A percentile compares a stretch with the other conserved stretches of the same genome.
These are phyloP conservation scores for Eimeria maxima DNA, from an alignment of 169 alveolate genomes.

Conservation along the genomic window DNA sequence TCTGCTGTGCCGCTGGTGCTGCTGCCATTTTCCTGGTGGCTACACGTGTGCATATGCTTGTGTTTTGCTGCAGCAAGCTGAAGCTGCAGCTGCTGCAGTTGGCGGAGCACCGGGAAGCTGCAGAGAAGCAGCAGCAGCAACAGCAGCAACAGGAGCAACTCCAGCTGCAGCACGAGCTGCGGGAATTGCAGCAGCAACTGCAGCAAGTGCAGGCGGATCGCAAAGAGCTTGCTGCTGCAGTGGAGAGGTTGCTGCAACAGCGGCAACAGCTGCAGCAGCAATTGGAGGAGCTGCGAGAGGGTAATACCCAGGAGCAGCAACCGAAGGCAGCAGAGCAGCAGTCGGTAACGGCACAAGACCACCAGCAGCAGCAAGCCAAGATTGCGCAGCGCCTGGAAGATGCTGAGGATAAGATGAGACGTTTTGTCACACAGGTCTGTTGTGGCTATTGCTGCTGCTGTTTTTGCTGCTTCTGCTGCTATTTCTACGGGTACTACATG, in stretches of 20 bases:
- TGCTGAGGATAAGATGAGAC: slow-evolving; percentile 60
- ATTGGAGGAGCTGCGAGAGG: slow-evolving; percentile 23
- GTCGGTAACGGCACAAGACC: slow-evolving; percentile 1
- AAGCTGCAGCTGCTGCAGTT: slow-evolving; percentile 80
- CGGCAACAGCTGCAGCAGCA: slow-evolving; percentile 79
- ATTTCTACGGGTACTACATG: background rate
- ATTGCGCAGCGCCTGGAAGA: slow-evolving; percentile 29
- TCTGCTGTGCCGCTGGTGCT: background rate
- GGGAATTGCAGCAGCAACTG: slow-evolving; percentile 69
- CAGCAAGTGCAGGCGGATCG: slow-evolving; percentile 66
- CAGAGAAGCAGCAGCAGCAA: slow-evolving; percentile 74
- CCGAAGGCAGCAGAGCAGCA: slow-evolving; percentile 16
- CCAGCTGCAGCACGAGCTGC: slow-evolving; percentile 72
- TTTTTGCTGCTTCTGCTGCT: background rate
- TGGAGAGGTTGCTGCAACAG: slow-evolving; percentile 74
- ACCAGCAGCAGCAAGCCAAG: background rate
- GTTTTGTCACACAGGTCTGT: slow-evolving; percentile 26
- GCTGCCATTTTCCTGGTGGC: background rate
- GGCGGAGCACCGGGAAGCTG: slow-evolving; percentile 76
- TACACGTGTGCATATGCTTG: background rate
- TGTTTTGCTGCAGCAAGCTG: slow-evolving; percentile 59
- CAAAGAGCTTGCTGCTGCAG: slow-evolving; percentile 75
- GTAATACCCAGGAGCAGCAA: background rate
- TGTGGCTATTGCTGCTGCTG: slow-evolving; percentile 15
- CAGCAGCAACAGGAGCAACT: slow-evolving; percentile 65